Conservation (phyloP, 2,329 filamentous ascomycete species). For the Colletotrichum euphorbiae region DNA sequence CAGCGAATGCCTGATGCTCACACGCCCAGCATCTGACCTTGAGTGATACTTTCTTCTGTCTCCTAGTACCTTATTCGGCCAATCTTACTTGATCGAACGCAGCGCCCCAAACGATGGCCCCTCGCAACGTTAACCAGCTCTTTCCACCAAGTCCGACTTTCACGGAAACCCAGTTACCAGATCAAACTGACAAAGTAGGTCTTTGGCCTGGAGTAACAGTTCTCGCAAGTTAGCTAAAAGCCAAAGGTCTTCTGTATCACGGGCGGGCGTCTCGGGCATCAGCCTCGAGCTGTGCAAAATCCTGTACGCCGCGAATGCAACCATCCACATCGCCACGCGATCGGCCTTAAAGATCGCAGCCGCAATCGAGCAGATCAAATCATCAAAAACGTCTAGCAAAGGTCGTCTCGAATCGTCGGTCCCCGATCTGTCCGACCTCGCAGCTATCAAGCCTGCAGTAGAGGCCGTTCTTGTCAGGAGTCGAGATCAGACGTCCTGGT, state of each 20-base stretch:
- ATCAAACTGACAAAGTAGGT: constrained; percentile 52
- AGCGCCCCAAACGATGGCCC: background rate
- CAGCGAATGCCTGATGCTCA: too few relatives aligned
- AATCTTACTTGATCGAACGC: too few relatives aligned
- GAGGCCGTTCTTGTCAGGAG: too few relatives aligned
- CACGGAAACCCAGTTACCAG: constrained; percentile 54
- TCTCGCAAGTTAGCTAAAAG: background rate
- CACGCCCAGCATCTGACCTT: too few relatives aligned
- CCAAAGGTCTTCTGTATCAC: constrained; percentile 63
- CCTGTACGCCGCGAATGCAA: constrained; percentile 65
- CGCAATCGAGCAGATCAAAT: constrained; percentile 51
- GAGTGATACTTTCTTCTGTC: too few relatives aligned
- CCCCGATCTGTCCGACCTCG: constrained; percentile 56
- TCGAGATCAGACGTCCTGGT: too few relatives aligned
- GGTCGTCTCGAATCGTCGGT: constrained; percentile 54
- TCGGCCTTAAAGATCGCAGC: constrained; percentile 54
- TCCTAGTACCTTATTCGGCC: too few relatives aligned
- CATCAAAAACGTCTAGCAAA: constrained; percentile 50
- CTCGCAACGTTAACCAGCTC: constrained; percentile 38
- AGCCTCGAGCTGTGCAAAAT: constrained; percentile 64
- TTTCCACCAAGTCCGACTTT: constrained; percentile 52
- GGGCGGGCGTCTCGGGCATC: constrained; percentile 54
- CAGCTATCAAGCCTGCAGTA: constrained; percentile 49
- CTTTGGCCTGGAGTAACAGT: background rate
- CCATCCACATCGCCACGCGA: constrained; percentile 65